These are phyloP conservation scores for Fusarium sp. DNA, from an alignment of 2,329 filamentous ascomycete genomes.

Conservation along the genomic window DNA sequence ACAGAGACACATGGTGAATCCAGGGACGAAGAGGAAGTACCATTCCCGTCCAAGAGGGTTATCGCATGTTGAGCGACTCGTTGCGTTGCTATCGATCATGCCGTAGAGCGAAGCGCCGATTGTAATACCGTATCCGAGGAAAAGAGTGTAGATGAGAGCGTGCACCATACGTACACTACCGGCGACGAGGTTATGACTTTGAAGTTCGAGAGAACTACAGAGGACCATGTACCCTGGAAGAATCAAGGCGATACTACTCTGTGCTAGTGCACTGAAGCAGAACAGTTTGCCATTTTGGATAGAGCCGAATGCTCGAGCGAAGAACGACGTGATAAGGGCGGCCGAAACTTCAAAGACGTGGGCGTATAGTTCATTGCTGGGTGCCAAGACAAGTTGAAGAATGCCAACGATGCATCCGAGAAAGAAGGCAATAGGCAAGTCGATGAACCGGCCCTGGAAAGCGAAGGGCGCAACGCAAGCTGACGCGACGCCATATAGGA, in stretches of 20 bases:
- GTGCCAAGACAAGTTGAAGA: conserved; percentile 78
- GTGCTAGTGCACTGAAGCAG: conserved; percentile 77
- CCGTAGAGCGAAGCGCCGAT: conserved; percentile 74
- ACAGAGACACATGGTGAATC: conserved; percentile 78
- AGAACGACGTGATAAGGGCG: conserved; percentile 72
- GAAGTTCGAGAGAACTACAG: conserved; percentile 69
- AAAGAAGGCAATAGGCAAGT: conserved; percentile 80
- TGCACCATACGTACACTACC: conserved; percentile 81
- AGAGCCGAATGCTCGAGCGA: conserved; percentile 75
- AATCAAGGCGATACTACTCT: conserved; percentile 80
- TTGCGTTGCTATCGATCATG: conserved; percentile 66
- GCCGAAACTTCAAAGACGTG: conserved; percentile 64
- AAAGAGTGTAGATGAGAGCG: conserved; percentile 78
- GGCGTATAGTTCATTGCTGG: conserved; percentile 75
- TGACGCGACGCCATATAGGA: conserved; percentile 80
- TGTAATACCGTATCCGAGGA: conserved; percentile 79
- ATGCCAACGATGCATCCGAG: conserved; percentile 79
- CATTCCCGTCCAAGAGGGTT: conserved; percentile 55
- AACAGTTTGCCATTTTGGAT: conserved; percentile 68
- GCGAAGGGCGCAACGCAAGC: conserved; percentile 82
- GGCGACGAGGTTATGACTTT: conserved; percentile 75
- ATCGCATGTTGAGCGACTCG: conserved; percentile 54
- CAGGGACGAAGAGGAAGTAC: conserved; percentile 78
- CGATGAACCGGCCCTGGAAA: conserved; percentile 79
- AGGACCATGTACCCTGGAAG: conserved; percentile 67